A percentile compares a stretch with the other conserved stretches of the same genome.
phyloP scores from a whole-genome alignment of 495 filamentous ascomycete species.

The Tuber borchii region DNA sequence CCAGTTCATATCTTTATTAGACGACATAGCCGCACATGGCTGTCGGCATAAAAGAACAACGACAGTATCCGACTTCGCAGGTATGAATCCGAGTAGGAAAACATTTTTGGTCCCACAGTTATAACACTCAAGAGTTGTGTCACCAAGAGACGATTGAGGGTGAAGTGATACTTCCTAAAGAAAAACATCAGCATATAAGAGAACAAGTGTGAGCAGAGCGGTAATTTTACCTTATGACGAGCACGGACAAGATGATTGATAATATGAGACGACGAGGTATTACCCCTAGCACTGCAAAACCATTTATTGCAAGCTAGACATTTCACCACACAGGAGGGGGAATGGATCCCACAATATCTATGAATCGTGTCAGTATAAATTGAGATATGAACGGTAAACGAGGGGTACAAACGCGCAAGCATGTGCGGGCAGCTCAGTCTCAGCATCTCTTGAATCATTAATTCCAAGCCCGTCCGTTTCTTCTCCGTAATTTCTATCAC shows the following conservation, averaged over 20 bases:
- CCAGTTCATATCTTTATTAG: slow-evolving; percentile 99
- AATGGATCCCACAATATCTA: slow-evolving; percentile 97
- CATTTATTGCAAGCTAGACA: slow-evolving; percentile 94
- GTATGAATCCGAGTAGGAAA: slow-evolving; percentile 98
- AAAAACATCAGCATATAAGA: slow-evolving; percentile 14
- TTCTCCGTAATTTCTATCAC: slow-evolving; percentile 58
- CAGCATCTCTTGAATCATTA: slow-evolving; percentile 54
- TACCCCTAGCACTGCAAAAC: slow-evolving; percentile 98
- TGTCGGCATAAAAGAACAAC: slow-evolving; percentile 95
- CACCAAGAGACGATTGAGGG: slow-evolving; percentile 86
- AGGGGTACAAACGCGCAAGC: slow-evolving; percentile 81
- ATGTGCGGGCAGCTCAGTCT: slow-evolving; percentile 87
- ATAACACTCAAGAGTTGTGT: slow-evolving; percentile 97
- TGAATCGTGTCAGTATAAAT: slow-evolving; percentile 11
- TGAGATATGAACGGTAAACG: background rate
- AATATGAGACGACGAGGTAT: slow-evolving; percentile 93
- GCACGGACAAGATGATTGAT: slow-evolving; percentile 97
- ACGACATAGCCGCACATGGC: slow-evolving; percentile 87
- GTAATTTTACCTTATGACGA: slow-evolving; percentile 61
- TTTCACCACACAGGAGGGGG: slow-evolving; percentile 88
- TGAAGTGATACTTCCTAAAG: slow-evolving; percentile 83
- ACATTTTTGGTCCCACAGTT: slow-evolving; percentile 99
- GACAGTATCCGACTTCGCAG: slow-evolving; percentile 97
- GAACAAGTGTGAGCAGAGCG: background rate
- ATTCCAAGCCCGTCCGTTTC: slow-evolving; percentile 38